phyloP scores from a whole-genome alignment of 2,329 filamentous ascomycete species.

The Calonectria honghensis region DNA sequence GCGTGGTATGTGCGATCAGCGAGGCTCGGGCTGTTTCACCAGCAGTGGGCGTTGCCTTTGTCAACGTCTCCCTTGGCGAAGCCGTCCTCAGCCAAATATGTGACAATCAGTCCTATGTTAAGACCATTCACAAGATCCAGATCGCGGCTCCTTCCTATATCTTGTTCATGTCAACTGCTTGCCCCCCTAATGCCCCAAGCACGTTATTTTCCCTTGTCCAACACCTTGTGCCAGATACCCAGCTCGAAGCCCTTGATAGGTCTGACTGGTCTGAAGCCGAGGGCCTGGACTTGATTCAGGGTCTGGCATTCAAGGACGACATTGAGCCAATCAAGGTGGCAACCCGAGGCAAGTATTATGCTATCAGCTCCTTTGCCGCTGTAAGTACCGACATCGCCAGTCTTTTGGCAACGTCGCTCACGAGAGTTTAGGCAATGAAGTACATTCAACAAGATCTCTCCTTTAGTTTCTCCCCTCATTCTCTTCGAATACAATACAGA shows the following conservation, averaged over 20 bases:
- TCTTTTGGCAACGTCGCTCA: background rate
- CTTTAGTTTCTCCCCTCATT: slow-evolving; percentile 83
- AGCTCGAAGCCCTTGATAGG: slow-evolving; percentile 77
- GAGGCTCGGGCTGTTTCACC: slow-evolving; percentile 92
- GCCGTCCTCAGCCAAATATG: slow-evolving; percentile 92
- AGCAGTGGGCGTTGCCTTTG: slow-evolving; percentile 88
- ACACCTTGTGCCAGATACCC: slow-evolving; percentile 66
- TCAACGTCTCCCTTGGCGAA: slow-evolving; percentile 91
- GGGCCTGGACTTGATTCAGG: slow-evolving; percentile 86
- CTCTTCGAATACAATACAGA: slow-evolving; percentile 89
- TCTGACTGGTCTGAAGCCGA: slow-evolving; percentile 88
- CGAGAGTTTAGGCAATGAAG: slow-evolving; percentile 79
- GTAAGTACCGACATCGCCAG: slow-evolving; percentile 69
- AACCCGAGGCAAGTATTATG: slow-evolving; percentile 88
- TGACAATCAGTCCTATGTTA: slow-evolving; percentile 93
- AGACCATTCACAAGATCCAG: slow-evolving; percentile 89
- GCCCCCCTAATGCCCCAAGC: slow-evolving; percentile 78
- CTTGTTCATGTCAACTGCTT: slow-evolving; percentile 83
- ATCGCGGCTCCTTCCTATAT: slow-evolving; percentile 88
- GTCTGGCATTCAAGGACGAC: slow-evolving; percentile 87
- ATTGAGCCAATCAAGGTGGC: slow-evolving; percentile 87
- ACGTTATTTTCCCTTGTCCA: slow-evolving; percentile 85
- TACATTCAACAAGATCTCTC: slow-evolving; percentile 84
- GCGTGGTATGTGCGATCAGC: slow-evolving; percentile 90
- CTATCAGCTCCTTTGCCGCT: slow-evolving; percentile 89